Percentiles rank a stretch among this genome's conserved stretches.
Evolutionary conservation across 768 basidiomycete genomes (phyloP).

Genomic region (Fomitopsis pulvina): DNA sequence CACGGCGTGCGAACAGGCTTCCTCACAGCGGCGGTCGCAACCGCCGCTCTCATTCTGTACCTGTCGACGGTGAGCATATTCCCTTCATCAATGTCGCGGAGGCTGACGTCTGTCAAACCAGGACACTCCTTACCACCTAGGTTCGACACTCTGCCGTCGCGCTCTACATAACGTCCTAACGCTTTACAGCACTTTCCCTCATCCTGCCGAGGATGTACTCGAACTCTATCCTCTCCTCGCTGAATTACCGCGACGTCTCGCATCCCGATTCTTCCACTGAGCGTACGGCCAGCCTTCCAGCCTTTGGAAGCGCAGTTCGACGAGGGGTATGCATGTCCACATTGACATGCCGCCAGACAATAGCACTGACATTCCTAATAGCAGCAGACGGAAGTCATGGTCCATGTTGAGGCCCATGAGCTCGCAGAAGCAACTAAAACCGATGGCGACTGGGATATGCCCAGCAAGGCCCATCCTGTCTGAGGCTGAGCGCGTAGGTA

Average conservation of each 20-base stretch:
- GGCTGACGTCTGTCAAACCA: background rate
- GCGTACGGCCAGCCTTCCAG: background rate
- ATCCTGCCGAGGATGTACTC: background rate
- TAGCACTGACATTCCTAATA: background rate
- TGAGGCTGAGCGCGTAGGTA: too few species aligned
- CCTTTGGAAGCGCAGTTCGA: background rate
- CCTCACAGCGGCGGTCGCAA: background rate
- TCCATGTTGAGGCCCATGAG: slow-evolving; percentile 1
- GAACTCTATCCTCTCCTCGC: background rate
- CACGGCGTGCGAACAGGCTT: background rate
- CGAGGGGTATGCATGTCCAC: background rate
- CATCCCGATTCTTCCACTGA: background rate
- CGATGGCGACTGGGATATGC: background rate
- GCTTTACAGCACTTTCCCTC: background rate
- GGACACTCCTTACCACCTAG: background rate
- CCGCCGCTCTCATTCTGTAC: background rate
- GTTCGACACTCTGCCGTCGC: background rate
- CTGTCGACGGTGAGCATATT: background rate
- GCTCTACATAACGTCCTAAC: background rate
- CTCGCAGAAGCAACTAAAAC: background rate
- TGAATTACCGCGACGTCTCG: background rate
- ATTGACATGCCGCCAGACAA: too few species aligned
- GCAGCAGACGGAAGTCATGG: background rate
- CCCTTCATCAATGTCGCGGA: background rate
- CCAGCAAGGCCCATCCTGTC: background rate